Base-by-base conservation (phyloP, 2,329 filamentous ascomycete genomes). In the Tolypocladium capitatum region DNA sequence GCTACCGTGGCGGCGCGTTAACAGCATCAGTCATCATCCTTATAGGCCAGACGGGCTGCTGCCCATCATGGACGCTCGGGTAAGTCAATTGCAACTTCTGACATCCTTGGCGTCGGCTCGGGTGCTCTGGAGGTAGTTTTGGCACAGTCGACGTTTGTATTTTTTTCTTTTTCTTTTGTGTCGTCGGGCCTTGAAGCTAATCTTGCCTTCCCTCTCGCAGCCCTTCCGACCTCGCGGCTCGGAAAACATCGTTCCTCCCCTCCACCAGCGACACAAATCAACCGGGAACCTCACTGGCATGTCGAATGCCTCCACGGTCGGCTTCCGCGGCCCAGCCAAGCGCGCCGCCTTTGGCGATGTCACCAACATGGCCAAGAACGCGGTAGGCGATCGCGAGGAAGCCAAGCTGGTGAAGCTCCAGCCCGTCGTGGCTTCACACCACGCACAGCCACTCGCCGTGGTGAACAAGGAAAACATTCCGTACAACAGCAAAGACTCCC, bases 181-280 rank as follows among this genome's bases (percentile, higher is more conserved):
- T 27, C 9, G n/a, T 40, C 2, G 16, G 27, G 24, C 11, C 28
- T 43, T 48, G 34, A 36, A 46, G 28, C 36, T 44, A 31, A 31
- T 18, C 20, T 33, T 27, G 35, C 21, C 30, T 24, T 5, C 13
- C 27, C 48, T 20, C 46, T 42, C 48, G 40, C 49, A 71, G 67
- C 67, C 67, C 49, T 65, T 63, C 48, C 64, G 67, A 57, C 63
- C 64, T 48, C 65, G 66, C 53, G 63, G 63, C 78, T 84, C 65
- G 47, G 66, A 71, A 51, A 76, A 76, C 55, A 80, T 80, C 62
- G 69, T 56, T 24, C 60, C 59, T 10, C 48, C 76, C 46, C 69
- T 89, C 52, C 86, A 94, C 57, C 82, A 88, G 58, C 83, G 84
- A 53, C 83, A 88, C 68, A 94, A 94, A 67, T 94, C 89, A 9